Conservation (phyloP, 2,329 filamentous ascomycete genomes). For the Colletotrichum incanum region DNA sequence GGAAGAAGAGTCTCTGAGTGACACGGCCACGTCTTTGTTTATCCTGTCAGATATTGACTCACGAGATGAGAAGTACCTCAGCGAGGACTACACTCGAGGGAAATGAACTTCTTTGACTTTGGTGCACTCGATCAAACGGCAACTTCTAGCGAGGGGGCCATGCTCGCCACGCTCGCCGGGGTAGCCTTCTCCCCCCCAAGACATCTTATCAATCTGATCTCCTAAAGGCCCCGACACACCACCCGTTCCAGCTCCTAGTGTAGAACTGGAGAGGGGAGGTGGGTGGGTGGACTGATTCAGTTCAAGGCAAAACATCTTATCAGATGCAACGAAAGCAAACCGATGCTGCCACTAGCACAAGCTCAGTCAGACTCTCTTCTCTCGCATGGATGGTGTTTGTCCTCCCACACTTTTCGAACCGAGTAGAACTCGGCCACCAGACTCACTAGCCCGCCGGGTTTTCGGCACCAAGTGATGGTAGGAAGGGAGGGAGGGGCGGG, state of each 20-base stretch:
- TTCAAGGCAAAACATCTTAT: conserved; percentile 24
- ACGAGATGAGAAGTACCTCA: background rate
- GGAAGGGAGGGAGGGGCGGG: background rate
- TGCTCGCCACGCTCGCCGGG: conserved; percentile 10
- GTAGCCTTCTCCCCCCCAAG: conserved; percentile 6
- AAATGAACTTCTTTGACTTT: background rate
- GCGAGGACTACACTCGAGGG: background rate
- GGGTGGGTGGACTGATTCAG: conserved; percentile 15
- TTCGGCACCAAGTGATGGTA: conserved; percentile 10
- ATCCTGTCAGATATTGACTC: background rate
- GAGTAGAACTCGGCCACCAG: background rate
- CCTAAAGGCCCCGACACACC: conserved; percentile 12
- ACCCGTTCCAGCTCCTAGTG: conserved; percentile 12
- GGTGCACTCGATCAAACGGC: conserved; percentile 21
- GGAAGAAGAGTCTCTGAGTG: background rate
- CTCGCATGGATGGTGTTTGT: background rate
- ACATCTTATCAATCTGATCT: conserved; percentile 43
- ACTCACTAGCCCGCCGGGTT: conserved; percentile 19
- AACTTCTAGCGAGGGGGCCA: conserved; percentile 27
- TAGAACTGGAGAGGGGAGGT: background rate
- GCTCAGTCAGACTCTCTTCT: background rate
- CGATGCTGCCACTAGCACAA: background rate
- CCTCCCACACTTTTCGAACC: background rate
- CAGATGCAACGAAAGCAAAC: conserved; percentile 20
- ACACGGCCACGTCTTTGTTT: background rate